phyloP scores from a whole-genome alignment of 192 early-diverging fungal genomes.

The Mortierella claussenii region DNA sequence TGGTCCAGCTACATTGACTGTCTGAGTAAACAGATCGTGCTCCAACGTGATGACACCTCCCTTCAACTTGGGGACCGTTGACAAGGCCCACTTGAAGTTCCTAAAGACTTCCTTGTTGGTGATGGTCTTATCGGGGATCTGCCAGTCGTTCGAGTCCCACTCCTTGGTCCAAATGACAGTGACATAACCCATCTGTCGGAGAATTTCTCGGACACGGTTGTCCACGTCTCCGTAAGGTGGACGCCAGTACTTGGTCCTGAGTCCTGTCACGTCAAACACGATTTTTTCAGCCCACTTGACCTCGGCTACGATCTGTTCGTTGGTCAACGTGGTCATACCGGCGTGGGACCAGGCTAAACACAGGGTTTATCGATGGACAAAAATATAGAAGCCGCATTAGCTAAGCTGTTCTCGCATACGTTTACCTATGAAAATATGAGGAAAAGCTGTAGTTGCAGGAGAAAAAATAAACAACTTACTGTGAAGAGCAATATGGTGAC shows the following conservation, averaged over 20 bases:
- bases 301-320: conserved; percentile 67
- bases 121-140: conserved; percentile 48
- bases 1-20: conserved; percentile 60
- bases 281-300: conserved; percentile 58
- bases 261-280: conserved; percentile 58
- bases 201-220: conserved; percentile 68
- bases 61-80: conserved; percentile 55
- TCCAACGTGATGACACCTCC: conserved; percentile 62
- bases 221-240: conserved; percentile 76
- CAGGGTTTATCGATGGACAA: too few relatives aligned
- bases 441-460: neutral
- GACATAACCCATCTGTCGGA: conserved; percentile 58
- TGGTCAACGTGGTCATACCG: conserved; percentile 59
- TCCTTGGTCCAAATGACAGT: conserved; percentile 65
- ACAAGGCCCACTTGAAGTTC: conserved; percentile 56
- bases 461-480: conserved; percentile 26
- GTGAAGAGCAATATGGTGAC: conserved; percentile 50
- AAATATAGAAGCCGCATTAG: too few relatives aligned
- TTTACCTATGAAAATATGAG: neutral
- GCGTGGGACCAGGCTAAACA: conserved; percentile 67
- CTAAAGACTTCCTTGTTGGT: conserved; percentile 31
- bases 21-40: conserved; percentile 60
- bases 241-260: conserved; percentile 63
- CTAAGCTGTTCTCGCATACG: too few relatives aligned
- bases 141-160: conserved; percentile 67